Evolutionary conservation across 2,329 filamentous ascomycete species (phyloP).

Genomic region (Periconia sp.): DNA sequence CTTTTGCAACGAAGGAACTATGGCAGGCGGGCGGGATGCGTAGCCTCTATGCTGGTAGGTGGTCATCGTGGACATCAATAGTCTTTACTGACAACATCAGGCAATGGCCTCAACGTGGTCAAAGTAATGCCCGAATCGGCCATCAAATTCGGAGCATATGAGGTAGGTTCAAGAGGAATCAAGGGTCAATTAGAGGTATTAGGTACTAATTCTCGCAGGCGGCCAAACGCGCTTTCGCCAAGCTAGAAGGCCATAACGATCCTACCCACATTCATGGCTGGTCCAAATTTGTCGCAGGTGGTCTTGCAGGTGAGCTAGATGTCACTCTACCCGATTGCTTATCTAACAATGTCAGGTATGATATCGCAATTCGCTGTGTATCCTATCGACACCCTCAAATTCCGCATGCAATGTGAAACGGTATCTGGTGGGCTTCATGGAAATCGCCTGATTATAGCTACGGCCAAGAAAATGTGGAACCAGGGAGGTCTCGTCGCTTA

Average conservation of each 20-base stretch:
- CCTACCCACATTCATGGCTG: slow-evolving; percentile 75
- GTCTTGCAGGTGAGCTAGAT: slow-evolving; percentile 63
- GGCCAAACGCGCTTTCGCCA: slow-evolving; percentile 82
- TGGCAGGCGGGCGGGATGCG: slow-evolving; percentile 84
- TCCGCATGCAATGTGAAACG: slow-evolving; percentile 91
- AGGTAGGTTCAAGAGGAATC: slow-evolving; percentile 52
- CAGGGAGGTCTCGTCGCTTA: slow-evolving; percentile 74
- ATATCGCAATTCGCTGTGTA: slow-evolving; percentile 97
- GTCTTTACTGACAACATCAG: slow-evolving; percentile 50
- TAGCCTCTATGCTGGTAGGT: slow-evolving; percentile 87
- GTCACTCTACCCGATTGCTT: neutral
- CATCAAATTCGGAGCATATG: slow-evolving; percentile 97
- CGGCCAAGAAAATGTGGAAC: slow-evolving; percentile 82
- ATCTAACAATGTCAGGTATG: slow-evolving; percentile 59
- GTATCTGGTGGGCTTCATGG: slow-evolving; percentile 83
- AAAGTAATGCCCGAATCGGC: slow-evolving; percentile 99
- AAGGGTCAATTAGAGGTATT: slow-evolving; percentile 6
- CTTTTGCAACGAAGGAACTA: slow-evolving; percentile 73
- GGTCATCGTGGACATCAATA: neutral
- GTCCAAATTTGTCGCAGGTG: slow-evolving; percentile 89
- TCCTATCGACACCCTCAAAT: slow-evolving; percentile 81
- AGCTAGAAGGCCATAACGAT: slow-evolving; percentile 84
- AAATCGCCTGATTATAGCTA: slow-evolving; percentile 78
- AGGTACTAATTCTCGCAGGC: slow-evolving; percentile 53
- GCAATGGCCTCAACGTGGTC: slow-evolving; percentile 92